These are phyloP conservation scores for Coffea canephora DNA, from an alignment of 257 asterid species.

Conservation along the genomic window DNA sequence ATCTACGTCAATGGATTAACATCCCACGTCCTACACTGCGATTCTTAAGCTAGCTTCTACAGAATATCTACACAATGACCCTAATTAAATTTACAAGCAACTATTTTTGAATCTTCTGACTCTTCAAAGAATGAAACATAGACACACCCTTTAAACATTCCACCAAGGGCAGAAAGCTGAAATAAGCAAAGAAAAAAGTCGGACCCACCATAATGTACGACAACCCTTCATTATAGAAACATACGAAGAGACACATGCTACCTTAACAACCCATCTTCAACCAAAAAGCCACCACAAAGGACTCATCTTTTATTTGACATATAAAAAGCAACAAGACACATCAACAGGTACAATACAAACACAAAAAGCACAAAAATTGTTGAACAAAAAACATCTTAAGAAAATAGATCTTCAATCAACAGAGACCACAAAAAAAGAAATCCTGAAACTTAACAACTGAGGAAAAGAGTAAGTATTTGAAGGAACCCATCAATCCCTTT, in stretches of 20 bases:
- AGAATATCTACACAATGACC: neutral
- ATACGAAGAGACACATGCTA: neutral
- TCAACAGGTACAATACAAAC: neutral
- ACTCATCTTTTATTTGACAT: neutral
- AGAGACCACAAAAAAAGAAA: neutral
- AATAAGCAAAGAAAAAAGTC: too few species aligned
- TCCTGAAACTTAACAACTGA: neutral
- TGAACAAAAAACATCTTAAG: neutral
- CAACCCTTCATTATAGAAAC: neutral
- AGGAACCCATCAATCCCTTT: too few species aligned
- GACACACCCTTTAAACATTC: neutral
- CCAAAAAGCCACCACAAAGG: too few species aligned
- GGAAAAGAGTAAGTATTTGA: too few species aligned
- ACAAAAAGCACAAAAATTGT: neutral
- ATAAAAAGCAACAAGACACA: neutral
- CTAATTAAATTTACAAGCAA: neutral
- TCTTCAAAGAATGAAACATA: neutral
- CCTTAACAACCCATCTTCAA: neutral
- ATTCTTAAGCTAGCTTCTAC: neutral
- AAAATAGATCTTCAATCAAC: constrained; percentile 17
- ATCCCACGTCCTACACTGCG: neutral
- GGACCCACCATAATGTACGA: neutral
- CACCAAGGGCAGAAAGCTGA: neutral
- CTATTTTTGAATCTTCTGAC: neutral
- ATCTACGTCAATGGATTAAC: neutral